Base-by-base conservation (phyloP, 345 rosid genomes). In the Sapria himalayana region DNA sequence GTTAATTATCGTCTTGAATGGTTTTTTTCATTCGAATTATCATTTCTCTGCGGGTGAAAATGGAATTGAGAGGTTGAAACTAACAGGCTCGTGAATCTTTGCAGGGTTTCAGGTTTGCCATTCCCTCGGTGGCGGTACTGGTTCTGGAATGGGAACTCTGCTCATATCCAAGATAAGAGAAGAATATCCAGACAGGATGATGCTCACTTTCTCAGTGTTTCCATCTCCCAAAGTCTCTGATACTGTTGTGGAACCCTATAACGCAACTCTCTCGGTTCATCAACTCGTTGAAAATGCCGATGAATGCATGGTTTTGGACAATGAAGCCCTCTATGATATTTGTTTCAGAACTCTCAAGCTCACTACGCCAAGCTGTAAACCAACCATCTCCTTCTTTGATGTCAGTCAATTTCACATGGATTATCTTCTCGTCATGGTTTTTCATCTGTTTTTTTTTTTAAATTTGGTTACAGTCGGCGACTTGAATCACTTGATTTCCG, bases 211-310 rank as follows among this genome's bases (percentile, higher is more conserved):
- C 43, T 74, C 78, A 0, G 78, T 74, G 27, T 74, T 75, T 16
- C 76, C 79, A 10, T 75, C 84, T 2, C 82, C 81, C 0, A 74
- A 74, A 63, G 78, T 74, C 42, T 74, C 81, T 0, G 81, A 74
- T 35, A 74, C 81, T 52, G 78, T 74, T 38, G 84, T 74, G 25
- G 84, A 74, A 51, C 84, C 84, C 32, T 74, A 74, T 54, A 74
- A 74, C 39, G 84, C 78, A 4, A 74, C 84, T 15, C 78, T 74
- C 50, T 74, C 84, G 16, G 84, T 74, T 33, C 84, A 74, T 41
- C 84, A 74, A 57, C 67, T 74, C 1, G 84, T 74, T 31, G 84
- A 74, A 67, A 74, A 74, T 46, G 84, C 84, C 1, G 84, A 74
- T 41, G 84, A 74, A 55, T 67, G 81, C 44, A 74, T 74, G 78